These are phyloP conservation scores for Ochromonadaceae sp. DNA, from an alignment of 352 stramenopile genomes.

Conservation along the genomic window DNA sequence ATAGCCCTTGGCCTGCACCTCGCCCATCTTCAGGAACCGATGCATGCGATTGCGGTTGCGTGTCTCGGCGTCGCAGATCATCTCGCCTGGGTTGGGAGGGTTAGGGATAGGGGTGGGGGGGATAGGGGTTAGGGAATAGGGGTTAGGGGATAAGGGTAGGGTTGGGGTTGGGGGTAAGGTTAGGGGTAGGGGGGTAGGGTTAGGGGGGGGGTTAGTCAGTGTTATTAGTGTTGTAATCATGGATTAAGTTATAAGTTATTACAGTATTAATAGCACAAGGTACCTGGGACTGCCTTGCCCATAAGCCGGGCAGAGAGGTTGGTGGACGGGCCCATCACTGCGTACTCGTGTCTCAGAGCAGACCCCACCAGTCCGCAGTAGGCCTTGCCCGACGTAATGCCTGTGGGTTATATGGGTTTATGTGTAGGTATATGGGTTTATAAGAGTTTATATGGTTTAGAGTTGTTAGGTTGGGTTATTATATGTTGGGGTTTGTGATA, in stretches of 20 bases:
- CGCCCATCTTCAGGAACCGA: not conserved
- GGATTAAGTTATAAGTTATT: not conserved
- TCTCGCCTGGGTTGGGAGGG: too few species aligned
- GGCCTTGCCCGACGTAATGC: conserved; percentile 71
- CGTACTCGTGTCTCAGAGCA: conserved; percentile 74
- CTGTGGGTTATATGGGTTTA: too few species aligned
- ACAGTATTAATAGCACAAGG: not conserved
- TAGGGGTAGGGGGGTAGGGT: too few species aligned
- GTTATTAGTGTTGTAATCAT: not conserved
- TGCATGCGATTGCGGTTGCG: not conserved
- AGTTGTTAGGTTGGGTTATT: too few species aligned
- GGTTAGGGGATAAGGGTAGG: too few species aligned
- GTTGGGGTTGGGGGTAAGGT: too few species aligned
- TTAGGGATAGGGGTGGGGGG: too few species aligned
- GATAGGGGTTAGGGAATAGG: too few species aligned
- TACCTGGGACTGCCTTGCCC: not conserved
- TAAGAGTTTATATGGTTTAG: too few species aligned
- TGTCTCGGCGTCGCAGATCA: conserved; percentile 13
- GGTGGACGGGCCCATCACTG: conserved; percentile 40
- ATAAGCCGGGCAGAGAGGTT: conserved; percentile 14
- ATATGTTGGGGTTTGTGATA: too few species aligned
- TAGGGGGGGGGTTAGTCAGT: not conserved
- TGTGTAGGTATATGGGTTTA: too few species aligned
- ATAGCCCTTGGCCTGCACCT: conserved; percentile 1
- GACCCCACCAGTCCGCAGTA: conserved; percentile 77